Percentiles rank a stretch among this genome's conserved stretches.
Evolutionary conservation across 306 rosid species (phyloP).

Genomic region (Casuarina equisetifolia): DNA sequence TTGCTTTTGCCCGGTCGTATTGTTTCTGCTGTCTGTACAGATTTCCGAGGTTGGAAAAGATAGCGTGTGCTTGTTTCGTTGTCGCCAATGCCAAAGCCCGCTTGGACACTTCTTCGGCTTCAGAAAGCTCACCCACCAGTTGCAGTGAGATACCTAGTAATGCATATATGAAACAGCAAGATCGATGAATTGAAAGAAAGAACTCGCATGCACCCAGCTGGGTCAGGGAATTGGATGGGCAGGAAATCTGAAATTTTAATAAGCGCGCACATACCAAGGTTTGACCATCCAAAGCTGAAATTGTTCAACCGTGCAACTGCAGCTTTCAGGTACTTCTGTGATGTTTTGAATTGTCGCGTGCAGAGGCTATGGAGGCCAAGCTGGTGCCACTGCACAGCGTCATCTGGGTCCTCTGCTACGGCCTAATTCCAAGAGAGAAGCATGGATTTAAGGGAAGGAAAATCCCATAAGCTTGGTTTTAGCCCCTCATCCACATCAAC

Average conservation of each 20-base stretch:
- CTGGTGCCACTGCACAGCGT: conserved; percentile 92
- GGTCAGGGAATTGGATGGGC: background rate
- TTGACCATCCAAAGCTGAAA: conserved; percentile 86
- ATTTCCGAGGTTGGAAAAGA: conserved; percentile 85
- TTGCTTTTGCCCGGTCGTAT: conserved; percentile 83
- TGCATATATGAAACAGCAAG: conserved; percentile 15
- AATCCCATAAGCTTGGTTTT: background rate
- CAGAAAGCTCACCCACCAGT: conserved; percentile 64
- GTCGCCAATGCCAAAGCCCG: conserved; percentile 72
- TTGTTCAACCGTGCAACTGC: conserved; percentile 66
- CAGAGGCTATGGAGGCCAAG: conserved; percentile 89
- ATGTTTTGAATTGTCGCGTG: conserved; percentile 70
- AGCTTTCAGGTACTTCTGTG: conserved; percentile 80
- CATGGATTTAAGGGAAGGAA: conserved; percentile 12
- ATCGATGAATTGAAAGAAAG: background rate
- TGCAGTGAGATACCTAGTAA: conserved; percentile 80
- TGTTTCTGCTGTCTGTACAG: conserved; percentile 84
- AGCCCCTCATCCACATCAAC: background rate
- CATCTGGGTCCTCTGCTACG: conserved; percentile 87
- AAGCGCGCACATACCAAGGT: conserved; percentile 56
- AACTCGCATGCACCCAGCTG: background rate
- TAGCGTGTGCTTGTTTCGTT: conserved; percentile 57
- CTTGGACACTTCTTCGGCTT: conserved; percentile 79
- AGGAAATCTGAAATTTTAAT: background rate
- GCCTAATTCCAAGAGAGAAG: conserved; percentile 48